Evolutionary conservation across 2,329 filamentous ascomycete genomes (phyloP).

Genomic region (Beauveria asiatica): DNA sequence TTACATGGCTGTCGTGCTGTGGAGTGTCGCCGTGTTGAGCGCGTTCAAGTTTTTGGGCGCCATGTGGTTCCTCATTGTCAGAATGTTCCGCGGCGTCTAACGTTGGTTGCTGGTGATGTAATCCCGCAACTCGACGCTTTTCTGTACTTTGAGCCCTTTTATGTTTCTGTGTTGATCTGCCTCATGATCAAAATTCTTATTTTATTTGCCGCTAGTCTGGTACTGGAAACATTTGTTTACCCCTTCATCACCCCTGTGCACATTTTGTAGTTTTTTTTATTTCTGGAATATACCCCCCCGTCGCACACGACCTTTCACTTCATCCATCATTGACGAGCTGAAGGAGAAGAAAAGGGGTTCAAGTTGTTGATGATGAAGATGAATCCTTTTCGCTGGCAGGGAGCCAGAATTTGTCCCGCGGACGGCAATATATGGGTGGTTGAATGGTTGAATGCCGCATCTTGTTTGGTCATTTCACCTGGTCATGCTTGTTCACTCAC

Average conservation of each 20-base stretch:
- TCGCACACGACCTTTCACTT: background rate
- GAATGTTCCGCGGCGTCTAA: slow-evolving; percentile 70
- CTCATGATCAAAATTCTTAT: background rate
- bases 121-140: background rate
- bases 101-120: background rate
- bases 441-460: background rate
- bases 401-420: too few relatives aligned
- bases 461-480: background rate
- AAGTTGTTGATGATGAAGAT: background rate
- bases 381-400: too few relatives aligned
- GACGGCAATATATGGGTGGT: too few relatives aligned
- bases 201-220: background rate
- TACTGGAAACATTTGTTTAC: background rate
- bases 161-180: background rate
- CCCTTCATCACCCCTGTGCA: background rate
- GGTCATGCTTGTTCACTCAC: background rate
- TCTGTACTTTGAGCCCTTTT: background rate
- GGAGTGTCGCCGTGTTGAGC: slow-evolving; percentile 78
- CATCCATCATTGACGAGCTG: background rate
- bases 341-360: background rate
- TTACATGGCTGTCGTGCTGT: slow-evolving; percentile 81
- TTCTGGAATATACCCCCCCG: slow-evolving; percentile 10
- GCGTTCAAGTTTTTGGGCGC: slow-evolving; percentile 82
- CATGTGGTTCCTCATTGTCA: slow-evolving; percentile 84
- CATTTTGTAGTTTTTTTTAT: background rate